A percentile compares a stretch with the other conserved stretches of the same genome.
Evolutionary conservation across 2,329 filamentous ascomycete species (phyloP).

Genomic region (Capronia epimyces): DNA sequence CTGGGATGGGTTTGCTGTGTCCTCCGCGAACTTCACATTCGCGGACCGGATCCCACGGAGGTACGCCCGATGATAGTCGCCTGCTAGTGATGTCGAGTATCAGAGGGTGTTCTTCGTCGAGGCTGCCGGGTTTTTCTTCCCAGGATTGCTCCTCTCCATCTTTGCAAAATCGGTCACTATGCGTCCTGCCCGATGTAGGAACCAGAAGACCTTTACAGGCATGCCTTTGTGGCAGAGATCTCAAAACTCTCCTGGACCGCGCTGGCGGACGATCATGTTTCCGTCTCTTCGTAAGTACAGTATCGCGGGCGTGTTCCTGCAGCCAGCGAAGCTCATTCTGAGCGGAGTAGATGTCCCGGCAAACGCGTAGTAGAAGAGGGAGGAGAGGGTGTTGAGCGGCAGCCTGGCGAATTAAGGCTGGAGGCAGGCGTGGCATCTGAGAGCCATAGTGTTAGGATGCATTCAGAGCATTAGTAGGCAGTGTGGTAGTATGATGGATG

Average conservation of each 20-base stretch:
- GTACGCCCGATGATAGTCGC: too few relatives aligned
- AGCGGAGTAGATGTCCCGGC: conserved; percentile 41
- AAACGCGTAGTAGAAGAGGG: conserved; percentile 40
- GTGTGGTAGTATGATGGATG: too few relatives aligned
- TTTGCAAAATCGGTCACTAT: neutral
- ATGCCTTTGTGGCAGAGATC: neutral
- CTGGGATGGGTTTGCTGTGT: too few relatives aligned
- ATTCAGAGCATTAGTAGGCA: neutral
- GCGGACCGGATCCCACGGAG: too few relatives aligned
- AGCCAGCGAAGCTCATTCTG: conserved; percentile 47
- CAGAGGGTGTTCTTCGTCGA: neutral
- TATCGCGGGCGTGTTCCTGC: conserved; percentile 34
- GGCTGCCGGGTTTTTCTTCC: neutral
- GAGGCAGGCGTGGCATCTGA: conserved; percentile 42
- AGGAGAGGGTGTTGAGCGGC: conserved; percentile 36
- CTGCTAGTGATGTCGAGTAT: neutral
- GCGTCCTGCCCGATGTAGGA: neutral
- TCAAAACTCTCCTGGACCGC: neutral
- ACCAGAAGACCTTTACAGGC: neutral
- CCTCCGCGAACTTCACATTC: too few relatives aligned
- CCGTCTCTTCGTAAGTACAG: neutral
- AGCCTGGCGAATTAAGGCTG: conserved; percentile 36
- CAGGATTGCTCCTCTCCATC: neutral
- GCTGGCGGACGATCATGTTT: neutral
- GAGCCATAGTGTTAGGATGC: conserved; percentile 3